These are phyloP conservation scores for Quercus engelmannii DNA, from an alignment of 306 rosid species.

Conservation along the genomic window DNA sequence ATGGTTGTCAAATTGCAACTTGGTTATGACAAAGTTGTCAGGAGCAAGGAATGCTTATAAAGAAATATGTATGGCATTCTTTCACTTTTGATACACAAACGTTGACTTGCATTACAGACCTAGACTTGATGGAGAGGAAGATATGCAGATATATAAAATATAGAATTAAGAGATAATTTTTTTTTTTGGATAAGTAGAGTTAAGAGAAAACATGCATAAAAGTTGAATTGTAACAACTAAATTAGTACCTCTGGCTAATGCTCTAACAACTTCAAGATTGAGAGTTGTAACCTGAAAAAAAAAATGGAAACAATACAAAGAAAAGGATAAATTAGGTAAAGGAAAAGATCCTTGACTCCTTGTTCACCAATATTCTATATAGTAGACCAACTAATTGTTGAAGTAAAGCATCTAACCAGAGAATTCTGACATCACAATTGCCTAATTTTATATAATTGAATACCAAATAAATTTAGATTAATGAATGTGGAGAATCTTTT, in stretches of 20 bases:
- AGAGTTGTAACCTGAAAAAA: conserved; percentile 83
- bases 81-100: not conserved
- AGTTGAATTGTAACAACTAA: conserved; percentile 13
- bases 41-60: not conserved
- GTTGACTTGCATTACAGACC: not conserved
- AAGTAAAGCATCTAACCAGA: not conserved
- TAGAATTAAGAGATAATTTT: too few relatives aligned
- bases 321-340: conserved; percentile 8
- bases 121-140: not conserved
- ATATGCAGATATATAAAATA: not conserved
- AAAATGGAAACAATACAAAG: conserved; percentile 17
- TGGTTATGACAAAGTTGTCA: not conserved
- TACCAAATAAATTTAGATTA: not conserved
- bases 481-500: not conserved
- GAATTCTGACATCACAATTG: too few relatives aligned
- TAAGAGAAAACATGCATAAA: not conserved
- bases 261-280: conserved; percentile 89
- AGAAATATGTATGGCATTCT: not conserved
- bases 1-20: not conserved
- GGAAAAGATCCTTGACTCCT: not conserved
- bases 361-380: not conserved
- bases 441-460: too few relatives aligned
- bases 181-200: not conserved
- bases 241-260: conserved; percentile 76
- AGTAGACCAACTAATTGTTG: not conserved